A percentile compares a stretch with the other conserved stretches of the same genome.
Evolutionary conservation across 441 rosid species (phyloP).

Genomic region (Syzygium malaccense): DNA sequence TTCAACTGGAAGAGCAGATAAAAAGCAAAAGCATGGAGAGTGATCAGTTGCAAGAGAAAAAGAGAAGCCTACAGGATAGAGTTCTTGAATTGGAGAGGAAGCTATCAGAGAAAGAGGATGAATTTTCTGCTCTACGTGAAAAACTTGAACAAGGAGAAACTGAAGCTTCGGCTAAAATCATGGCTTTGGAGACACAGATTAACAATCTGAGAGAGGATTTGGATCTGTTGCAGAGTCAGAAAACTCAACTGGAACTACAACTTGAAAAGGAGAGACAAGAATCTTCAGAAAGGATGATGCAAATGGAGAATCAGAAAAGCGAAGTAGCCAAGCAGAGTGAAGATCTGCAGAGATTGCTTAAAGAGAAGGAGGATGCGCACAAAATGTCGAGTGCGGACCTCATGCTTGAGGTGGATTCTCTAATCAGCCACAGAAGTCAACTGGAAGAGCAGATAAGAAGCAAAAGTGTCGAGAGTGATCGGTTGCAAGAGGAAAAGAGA

Average conservation of each 20-base stretch:
- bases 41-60: slow-evolving; percentile 28
- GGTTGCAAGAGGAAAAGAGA: slow-evolving; percentile 26
- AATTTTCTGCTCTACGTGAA: slow-evolving; percentile 32
- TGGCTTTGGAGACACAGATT: slow-evolving; percentile 23
- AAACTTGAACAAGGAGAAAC: slow-evolving; percentile 17
- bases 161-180: slow-evolving; percentile 36
- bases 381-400: slow-evolving; percentile 13
- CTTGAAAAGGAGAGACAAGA: slow-evolving; percentile 45
- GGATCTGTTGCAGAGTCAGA: slow-evolving; percentile 34
- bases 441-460: slow-evolving; percentile 37
- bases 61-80: slow-evolving; percentile 18
- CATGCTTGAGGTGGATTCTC: slow-evolving; percentile 31
- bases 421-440: slow-evolving; percentile 34
- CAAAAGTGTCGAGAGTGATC: slow-evolving; percentile 27
- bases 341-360: slow-evolving; percentile 34
- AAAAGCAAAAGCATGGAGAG: slow-evolving; percentile 26
- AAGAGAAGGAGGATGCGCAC: not conserved
- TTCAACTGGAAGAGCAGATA: slow-evolving; percentile 39
- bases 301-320: slow-evolving; percentile 30
- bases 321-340: slow-evolving; percentile 26
- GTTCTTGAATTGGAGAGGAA: slow-evolving; percentile 20
- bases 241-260: slow-evolving; percentile 32
- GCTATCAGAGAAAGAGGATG: slow-evolving; percentile 21
- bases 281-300: slow-evolving; percentile 17
- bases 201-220: slow-evolving; percentile 34